Evolutionary conservation across 192 early-diverging fungal genomes (phyloP).

Genomic region (Fimicolochytrium jonesii): DNA sequence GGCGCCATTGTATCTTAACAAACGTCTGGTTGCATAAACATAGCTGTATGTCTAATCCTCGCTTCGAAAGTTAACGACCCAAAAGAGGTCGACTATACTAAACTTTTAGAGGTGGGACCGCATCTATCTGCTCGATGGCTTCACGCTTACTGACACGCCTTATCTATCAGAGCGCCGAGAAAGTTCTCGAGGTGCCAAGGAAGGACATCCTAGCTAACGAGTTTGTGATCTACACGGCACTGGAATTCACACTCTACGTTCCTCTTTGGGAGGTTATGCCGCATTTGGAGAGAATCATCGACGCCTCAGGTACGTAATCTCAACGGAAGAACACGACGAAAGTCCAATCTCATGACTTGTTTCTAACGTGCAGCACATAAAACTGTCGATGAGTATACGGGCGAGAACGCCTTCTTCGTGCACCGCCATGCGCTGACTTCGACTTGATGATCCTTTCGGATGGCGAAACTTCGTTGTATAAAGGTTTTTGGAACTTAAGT

Average conservation of each 20-base stretch:
- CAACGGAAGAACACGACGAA: no score
- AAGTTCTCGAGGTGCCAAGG: constrained; percentile 67
- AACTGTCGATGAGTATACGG: constrained; percentile 24
- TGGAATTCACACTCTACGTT: constrained; percentile 88
- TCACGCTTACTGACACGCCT: not conserved
- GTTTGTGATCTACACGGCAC: constrained; percentile 83
- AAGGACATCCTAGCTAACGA: constrained; percentile 84
- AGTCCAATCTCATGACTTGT: no score
- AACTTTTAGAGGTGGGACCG: constrained; percentile 51
- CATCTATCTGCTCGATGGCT: not conserved
- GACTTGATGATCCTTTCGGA: no score
- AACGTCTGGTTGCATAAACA: no score
- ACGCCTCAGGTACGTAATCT: constrained; percentile 30
- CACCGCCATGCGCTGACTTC: no score
- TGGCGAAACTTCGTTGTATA: no score
- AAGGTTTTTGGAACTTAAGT: no score
- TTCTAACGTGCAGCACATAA: constrained; percentile 3
- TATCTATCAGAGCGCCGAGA: constrained; percentile 57
- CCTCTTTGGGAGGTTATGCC: constrained; percentile 86
- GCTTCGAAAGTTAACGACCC: constrained; percentile 87
- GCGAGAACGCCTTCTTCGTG: constrained; percentile 13
- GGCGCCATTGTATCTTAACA: no score
- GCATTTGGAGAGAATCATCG: constrained; percentile 82
- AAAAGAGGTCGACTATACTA: constrained; percentile 59
- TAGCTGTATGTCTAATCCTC: constrained; percentile 71